Evolutionary conservation across 768 basidiomycete genomes (phyloP).

Genomic region (Tricholoma furcatifolium): DNA sequence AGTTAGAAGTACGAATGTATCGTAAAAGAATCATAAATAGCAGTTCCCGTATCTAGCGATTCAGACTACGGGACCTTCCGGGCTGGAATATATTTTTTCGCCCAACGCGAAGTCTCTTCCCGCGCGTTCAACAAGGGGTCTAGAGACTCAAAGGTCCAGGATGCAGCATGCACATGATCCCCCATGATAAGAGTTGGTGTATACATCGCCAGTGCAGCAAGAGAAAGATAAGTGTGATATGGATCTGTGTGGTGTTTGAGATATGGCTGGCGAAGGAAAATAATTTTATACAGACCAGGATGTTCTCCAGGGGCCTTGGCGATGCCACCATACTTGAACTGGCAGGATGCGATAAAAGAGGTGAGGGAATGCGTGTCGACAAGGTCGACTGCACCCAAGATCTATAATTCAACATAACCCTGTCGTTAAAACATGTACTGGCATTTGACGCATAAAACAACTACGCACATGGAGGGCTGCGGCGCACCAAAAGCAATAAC

Average conservation of each 20-base stretch:
- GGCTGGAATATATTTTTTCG: constrained; percentile 52
- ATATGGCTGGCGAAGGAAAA: background rate
- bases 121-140: constrained; percentile 75
- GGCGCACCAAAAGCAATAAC: constrained; percentile 96
- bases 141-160: constrained; percentile 60
- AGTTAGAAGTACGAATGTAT: background rate
- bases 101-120: constrained; percentile 65
- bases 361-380: constrained; percentile 58
- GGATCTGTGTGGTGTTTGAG: constrained; percentile 63
- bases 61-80: background rate
- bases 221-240: constrained; percentile 90
- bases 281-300: constrained; percentile 53
- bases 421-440: background rate
- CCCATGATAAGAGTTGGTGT: constrained; percentile 43
- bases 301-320: constrained; percentile 78
- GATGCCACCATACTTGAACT: constrained; percentile 89
- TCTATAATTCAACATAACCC: constrained; percentile 39
- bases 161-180: constrained; percentile 25
- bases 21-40: background rate
- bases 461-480: constrained; percentile 70
- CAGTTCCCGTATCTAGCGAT: background rate
- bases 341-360: constrained; percentile 69
- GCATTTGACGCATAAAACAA: background rate
- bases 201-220: constrained; percentile 78
- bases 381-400: constrained; percentile 59